Evolutionary conservation across 208 protist species (phyloP).

Genomic region (Acanthamoeba healyi): DNA sequence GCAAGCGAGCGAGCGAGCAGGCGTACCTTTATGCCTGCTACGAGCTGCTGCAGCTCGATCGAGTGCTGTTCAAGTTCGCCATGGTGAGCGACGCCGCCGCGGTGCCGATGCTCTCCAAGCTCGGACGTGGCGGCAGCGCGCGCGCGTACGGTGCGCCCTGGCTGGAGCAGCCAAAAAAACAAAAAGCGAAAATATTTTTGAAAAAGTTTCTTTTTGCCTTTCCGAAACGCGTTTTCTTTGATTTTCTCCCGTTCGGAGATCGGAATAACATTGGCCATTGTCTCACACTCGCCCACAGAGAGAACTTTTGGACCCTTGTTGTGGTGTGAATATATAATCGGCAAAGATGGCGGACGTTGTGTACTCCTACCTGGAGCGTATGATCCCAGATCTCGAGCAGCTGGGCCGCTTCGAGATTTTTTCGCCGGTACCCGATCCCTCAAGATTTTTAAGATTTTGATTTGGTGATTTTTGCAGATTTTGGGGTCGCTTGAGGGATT

Average conservation of each 20-base stretch:
- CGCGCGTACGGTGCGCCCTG: no score
- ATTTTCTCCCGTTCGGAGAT: no score
- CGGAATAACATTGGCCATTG: no score
- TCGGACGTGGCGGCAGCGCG: no score
- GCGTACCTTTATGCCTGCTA: constrained; percentile 19
- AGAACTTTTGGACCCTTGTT: no score
- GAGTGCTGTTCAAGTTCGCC: constrained; percentile 72
- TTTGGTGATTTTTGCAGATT: neutral
- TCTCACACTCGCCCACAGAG: no score
- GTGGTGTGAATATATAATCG: neutral
- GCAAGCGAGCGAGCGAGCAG: neutral
- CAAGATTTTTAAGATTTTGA: neutral
- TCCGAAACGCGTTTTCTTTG: no score
- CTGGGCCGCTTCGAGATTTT: neutral
- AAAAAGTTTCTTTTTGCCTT: no score
- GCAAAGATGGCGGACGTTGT: constrained; percentile 43
- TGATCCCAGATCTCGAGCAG: neutral
- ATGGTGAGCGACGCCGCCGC: constrained; percentile 40
- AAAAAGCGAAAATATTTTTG: no score
- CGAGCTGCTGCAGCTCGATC: constrained; percentile 50
- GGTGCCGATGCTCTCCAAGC: constrained; percentile 65
- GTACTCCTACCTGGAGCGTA: constrained; percentile 7
- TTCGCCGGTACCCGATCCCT: neutral
- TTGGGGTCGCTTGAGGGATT: neutral
- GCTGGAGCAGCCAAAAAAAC: no score